A percentile compares a stretch with the other conserved stretches of the same genome.
Conservation (phyloP, 345 rosid genomes). For the Syzygium aromaticum region DNA sequence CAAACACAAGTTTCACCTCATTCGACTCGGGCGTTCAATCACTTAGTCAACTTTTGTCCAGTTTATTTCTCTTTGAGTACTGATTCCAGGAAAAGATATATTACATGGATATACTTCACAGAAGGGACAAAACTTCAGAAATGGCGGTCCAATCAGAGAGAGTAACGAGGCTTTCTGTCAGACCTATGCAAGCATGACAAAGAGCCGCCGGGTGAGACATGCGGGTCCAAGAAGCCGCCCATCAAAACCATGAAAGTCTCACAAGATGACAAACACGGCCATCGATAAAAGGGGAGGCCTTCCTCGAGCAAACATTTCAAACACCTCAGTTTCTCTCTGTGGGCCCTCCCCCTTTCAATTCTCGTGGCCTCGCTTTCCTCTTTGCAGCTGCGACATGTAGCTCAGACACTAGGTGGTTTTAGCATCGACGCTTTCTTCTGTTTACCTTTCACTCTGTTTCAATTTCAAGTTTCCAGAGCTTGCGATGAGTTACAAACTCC, state of each 20-base stretch:
- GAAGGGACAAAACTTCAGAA: not conserved
- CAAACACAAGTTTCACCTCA: not conserved
- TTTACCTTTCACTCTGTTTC: not conserved
- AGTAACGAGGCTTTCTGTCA: not conserved
- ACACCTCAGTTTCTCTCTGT: constrained; percentile 5
- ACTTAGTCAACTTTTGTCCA: not conserved
- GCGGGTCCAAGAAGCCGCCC: constrained; percentile 30
- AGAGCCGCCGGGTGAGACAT: not conserved
- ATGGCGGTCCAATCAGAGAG: not conserved
- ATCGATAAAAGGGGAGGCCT: constrained; percentile 34
- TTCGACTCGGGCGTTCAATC: not conserved
- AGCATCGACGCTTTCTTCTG: not conserved
- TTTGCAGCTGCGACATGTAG: not conserved
- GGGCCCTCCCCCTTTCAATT: not conserved
- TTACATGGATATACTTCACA: not conserved
- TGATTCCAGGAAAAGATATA: not conserved
- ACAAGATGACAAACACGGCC: constrained; percentile 31
- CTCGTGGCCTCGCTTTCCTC: not conserved
- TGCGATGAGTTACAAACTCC: constrained; percentile 16
- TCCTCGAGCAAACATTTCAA: constrained; percentile 65
- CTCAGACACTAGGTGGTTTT: not conserved
- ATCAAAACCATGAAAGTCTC: constrained; percentile 25
- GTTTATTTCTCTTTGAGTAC: not conserved
- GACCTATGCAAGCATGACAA: not conserved
- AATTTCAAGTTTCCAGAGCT: not conserved